These are phyloP conservation scores for Micractinium conductrix DNA, from an alignment of 139 green algal genomes.

Conservation along the genomic window DNA sequence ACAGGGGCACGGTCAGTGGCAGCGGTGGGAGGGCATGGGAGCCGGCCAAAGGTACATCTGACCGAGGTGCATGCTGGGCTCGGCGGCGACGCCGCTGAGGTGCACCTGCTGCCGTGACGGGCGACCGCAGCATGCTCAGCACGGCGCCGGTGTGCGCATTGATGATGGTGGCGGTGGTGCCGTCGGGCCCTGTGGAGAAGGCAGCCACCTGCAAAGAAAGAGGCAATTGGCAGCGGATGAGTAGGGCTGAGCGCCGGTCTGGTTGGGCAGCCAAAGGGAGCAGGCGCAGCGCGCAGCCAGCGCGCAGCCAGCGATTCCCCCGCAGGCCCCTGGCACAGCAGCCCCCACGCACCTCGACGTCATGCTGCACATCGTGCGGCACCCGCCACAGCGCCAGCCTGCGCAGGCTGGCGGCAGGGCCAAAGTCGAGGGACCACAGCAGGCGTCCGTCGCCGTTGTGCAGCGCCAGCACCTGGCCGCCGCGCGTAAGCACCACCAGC, in stretches of 20 bases:
- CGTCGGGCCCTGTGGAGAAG: constrained; percentile 23
- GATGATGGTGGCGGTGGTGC: constrained; percentile 41
- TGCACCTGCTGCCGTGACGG: no score
- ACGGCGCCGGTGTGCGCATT: constrained; percentile 64
- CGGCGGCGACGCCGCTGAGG: constrained; percentile 4
- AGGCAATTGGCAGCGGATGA: background rate
- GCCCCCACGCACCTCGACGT: background rate
- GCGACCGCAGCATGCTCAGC: no score
- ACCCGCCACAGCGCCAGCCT: constrained; percentile 58
- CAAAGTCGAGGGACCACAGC: constrained; percentile 71
- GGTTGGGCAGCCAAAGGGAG: background rate
- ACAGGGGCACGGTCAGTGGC: no score
- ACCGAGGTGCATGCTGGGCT: background rate
- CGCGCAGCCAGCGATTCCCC: background rate
- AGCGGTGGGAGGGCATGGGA: no score
- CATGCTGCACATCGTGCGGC: constrained; percentile 72
- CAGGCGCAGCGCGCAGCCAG: background rate
- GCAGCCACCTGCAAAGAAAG: constrained; percentile 46
- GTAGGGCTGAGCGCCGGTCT: background rate
- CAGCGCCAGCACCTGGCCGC: constrained; percentile 79
- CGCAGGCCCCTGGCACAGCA: no score
- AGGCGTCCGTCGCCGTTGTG: constrained; percentile 91
- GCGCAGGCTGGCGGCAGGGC: background rate
- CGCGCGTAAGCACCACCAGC: constrained; percentile 31
- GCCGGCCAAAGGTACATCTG: no score